phyloP scores from a whole-genome alignment of 305 asterid species.

The Solanum hybrid region DNA sequence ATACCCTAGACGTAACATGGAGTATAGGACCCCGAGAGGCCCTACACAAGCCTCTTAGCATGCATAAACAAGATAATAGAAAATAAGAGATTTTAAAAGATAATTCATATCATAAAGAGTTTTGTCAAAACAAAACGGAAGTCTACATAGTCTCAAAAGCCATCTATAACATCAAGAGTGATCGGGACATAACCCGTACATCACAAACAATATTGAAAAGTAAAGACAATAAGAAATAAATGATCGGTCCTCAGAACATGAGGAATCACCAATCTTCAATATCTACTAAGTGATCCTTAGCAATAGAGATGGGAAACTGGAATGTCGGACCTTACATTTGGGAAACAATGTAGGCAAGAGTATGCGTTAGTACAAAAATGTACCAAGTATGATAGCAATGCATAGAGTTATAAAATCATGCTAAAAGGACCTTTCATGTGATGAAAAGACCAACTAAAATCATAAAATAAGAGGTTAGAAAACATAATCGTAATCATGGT shows the following conservation, averaged over 20 bases:
- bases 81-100: no score
- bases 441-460: neutral
- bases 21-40: neutral
- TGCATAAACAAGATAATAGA: neutral
- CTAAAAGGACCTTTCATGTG: neutral
- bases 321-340: neutral
- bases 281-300: neutral
- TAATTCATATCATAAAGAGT: neutral
- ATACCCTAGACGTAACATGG: neutral
- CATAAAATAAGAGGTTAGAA: neutral
- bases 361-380: neutral
- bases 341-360: neutral
- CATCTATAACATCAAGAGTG: neutral
- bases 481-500: neutral
- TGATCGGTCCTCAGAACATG: no score
- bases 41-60: neutral
- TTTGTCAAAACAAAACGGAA: neutral
- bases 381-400: neutral
- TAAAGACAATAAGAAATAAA: neutral
- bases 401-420: neutral
- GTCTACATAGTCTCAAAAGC: neutral
- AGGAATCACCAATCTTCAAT: no score
- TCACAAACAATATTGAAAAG: neutral
- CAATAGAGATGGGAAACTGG: neutral
- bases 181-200: neutral